Conservation (phyloP, 1,284 basidiomycete species). For the Ganoderma leucocontextum region DNA sequence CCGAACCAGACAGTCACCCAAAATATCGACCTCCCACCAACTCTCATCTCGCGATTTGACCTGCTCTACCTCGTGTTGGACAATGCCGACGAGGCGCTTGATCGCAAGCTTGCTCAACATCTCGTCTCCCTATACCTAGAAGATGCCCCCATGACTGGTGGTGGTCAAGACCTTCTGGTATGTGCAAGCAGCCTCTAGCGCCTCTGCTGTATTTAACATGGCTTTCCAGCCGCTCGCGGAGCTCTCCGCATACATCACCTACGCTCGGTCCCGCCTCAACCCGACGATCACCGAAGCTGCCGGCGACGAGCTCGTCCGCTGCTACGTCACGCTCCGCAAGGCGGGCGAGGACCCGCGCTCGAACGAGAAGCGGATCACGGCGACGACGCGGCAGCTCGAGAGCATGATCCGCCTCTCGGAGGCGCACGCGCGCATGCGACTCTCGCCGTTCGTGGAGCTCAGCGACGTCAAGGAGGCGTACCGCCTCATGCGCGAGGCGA, state of each 20-base stretch:
- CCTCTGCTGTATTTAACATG: background rate
- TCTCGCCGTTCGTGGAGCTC: constrained; percentile 85
- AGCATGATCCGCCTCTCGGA: constrained; percentile 98
- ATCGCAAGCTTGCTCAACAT: constrained; percentile 93
- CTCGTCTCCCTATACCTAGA: constrained; percentile 95
- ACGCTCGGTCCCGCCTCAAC: constrained; percentile 88
- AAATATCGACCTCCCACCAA: constrained; percentile 95
- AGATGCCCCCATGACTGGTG: constrained; percentile 78
- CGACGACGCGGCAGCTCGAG: constrained; percentile 97
- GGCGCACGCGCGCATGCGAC: constrained; percentile 96
- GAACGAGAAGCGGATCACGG: constrained; percentile 94
- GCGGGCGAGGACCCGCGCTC: constrained; percentile 89
- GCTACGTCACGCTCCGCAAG: constrained; percentile 95
- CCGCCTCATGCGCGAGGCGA: constrained; percentile 94
- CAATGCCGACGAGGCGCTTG: constrained; percentile 89
- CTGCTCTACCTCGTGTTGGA: constrained; percentile 98
- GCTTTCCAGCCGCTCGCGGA: constrained; percentile 80
- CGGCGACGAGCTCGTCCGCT: constrained; percentile 82
- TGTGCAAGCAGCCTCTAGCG: constrained; percentile 39
- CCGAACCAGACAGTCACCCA: constrained; percentile 86
- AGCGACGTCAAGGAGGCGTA: constrained; percentile 91
- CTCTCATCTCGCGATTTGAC: constrained; percentile 97
- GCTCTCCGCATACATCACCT: constrained; percentile 94
- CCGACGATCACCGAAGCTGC: constrained; percentile 92
- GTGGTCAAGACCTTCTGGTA: constrained; percentile 79